Evolutionary conservation across 2,329 filamentous ascomycete genomes (phyloP).

Genomic region (Penicillium hordei): DNA sequence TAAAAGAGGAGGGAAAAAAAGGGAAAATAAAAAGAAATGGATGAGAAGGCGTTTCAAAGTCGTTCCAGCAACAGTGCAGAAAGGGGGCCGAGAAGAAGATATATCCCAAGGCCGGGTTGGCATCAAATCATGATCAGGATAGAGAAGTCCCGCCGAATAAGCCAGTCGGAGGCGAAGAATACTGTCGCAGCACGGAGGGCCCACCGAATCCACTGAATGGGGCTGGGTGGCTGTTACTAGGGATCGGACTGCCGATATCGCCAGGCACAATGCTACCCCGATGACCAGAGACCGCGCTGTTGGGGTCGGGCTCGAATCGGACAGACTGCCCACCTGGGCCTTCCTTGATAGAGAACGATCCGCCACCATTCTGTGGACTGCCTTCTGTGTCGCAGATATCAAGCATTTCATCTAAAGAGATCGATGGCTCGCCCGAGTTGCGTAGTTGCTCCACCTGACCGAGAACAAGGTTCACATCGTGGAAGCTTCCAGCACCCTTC

Average conservation of each 20-base stretch:
- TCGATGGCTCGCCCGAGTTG: slow-evolving; percentile 56
- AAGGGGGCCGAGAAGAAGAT: slow-evolving; percentile 5
- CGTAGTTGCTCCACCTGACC: slow-evolving; percentile 66
- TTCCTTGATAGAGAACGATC: slow-evolving; percentile 71
- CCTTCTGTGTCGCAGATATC: slow-evolving; percentile 90
- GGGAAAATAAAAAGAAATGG: slow-evolving; percentile 10
- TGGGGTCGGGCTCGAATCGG: slow-evolving; percentile 55
- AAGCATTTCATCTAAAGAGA: slow-evolving; percentile 67
- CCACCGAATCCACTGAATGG: slow-evolving; percentile 40
- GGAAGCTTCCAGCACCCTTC: slow-evolving; percentile 60
- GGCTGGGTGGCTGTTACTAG: slow-evolving; percentile 43
- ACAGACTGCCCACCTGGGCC: slow-evolving; percentile 48
- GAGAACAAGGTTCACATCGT: slow-evolving; percentile 65
- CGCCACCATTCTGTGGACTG: slow-evolving; percentile 80
- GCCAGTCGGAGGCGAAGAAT: slow-evolving; percentile 39
- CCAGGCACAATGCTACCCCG: slow-evolving; percentile 54
- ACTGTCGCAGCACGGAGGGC: slow-evolving; percentile 37
- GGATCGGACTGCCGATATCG: slow-evolving; percentile 68
- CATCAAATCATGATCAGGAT: slow-evolving; percentile 8
- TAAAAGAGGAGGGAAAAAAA: slow-evolving; percentile 11
- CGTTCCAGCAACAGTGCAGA: slow-evolving; percentile 16
- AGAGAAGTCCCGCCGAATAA: slow-evolving; percentile 33
- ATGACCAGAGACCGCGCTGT: slow-evolving; percentile 44
- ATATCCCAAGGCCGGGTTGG: not conserved
- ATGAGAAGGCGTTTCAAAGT: slow-evolving; percentile 20